These are phyloP conservation scores for Gillenia trifoliata DNA, from an alignment of 306 rosid genomes.

Conservation along the genomic window DNA sequence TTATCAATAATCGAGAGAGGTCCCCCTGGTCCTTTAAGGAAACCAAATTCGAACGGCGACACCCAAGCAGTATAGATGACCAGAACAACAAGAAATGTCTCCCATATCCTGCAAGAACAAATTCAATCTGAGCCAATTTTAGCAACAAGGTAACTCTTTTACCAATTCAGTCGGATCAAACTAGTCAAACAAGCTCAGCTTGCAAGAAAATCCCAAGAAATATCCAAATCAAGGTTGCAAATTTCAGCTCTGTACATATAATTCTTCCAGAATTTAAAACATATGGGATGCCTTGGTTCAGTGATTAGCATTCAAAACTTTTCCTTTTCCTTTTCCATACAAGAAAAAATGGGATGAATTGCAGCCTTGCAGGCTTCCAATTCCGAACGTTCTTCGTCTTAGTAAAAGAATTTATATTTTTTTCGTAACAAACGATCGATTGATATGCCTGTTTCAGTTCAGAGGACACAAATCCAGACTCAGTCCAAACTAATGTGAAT, in stretches of 20 bases:
- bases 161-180: neutral
- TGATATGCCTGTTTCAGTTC: neutral
- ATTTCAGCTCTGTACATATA: neutral
- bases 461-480: neutral
- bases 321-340: neutral
- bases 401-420: neutral
- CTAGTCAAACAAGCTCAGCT: neutral
- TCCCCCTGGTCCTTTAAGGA: conserved; percentile 54
- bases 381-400: neutral
- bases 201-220: neutral
- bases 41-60: conserved; percentile 93
- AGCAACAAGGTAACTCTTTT: neutral
- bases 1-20: conserved; percentile 67
- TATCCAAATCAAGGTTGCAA: neutral
- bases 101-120: conserved; percentile 60
- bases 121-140: conserved; percentile 13
- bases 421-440: neutral
- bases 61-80: conserved; percentile 94
- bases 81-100: conserved; percentile 60
- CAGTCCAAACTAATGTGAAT: neutral
- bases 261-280: neutral
- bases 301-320: neutral
- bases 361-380: conserved; percentile 12
- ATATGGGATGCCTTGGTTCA: neutral
- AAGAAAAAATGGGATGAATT: neutral